These are phyloP conservation scores for Magnolia sinica DNA, from an alignment of 164 flowering plant species.

Conservation along the genomic window DNA sequence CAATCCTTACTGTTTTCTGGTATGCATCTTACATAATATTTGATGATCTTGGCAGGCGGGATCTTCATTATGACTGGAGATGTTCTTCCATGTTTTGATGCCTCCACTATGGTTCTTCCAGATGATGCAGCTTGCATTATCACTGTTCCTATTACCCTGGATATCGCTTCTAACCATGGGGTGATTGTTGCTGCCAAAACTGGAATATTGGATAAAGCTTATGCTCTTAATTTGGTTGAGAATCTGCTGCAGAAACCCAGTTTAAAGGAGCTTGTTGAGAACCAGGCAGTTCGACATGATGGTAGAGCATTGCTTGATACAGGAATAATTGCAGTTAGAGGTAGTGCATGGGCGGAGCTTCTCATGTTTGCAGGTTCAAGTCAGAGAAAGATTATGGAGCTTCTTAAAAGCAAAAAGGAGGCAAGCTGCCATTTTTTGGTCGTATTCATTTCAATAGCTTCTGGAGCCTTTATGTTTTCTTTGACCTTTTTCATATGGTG, in stretches of 20 bases:
- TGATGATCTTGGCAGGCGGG: constrained; percentile 62
- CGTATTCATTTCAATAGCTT: background rate
- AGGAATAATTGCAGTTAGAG: constrained; percentile 89
- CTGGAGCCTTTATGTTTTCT: background rate
- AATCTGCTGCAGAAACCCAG: constrained; percentile 91
- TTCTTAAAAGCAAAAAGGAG: constrained; percentile 68
- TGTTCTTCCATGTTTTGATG: constrained; percentile 98
- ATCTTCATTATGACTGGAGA: constrained; percentile 97
- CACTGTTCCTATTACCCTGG: constrained; percentile 96
- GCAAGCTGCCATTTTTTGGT: constrained; percentile 34
- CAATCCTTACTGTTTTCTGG: background rate
- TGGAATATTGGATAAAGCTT: constrained; percentile 28
- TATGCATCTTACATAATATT: background rate
- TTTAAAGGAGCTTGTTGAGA: constrained; percentile 63
- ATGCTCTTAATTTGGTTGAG: constrained; percentile 58
- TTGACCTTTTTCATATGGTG: background rate
- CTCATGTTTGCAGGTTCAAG: constrained; percentile 64
- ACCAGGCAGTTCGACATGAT: constrained; percentile 77
- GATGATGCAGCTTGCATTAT: constrained; percentile 80
- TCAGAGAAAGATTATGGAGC: constrained; percentile 60
- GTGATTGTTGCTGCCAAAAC: constrained; percentile 80
- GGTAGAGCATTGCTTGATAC: constrained; percentile 96
- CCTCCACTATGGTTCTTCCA: constrained; percentile 75
- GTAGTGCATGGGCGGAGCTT: constrained; percentile 89
- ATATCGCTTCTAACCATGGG: constrained; percentile 96